Evolutionary conservation across 2,329 filamentous ascomycete species (phyloP), one percentile per base, ranked within the genome.

Genomic region (Penicillium sp.): DNA sequence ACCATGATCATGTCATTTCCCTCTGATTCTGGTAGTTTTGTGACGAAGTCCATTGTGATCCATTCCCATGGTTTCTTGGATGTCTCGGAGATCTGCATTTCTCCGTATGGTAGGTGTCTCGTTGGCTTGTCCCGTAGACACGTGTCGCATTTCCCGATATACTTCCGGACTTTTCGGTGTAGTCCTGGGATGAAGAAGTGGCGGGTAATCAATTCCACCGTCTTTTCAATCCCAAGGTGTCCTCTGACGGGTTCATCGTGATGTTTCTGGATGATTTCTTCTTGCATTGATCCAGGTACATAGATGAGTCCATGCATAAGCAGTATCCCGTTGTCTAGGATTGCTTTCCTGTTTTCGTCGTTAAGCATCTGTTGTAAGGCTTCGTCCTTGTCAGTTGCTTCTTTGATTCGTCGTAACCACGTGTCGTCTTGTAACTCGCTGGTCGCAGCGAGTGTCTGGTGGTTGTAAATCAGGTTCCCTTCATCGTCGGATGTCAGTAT

Each of bases 11-110:
- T 48, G 19, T 51, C 35, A 43, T 52, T 0, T 47, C 7, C 10
- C 3, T 47, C 37, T 44, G 11, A 29, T 21, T 27, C 19, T 24
- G 19, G 26, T 50, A 46, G 13, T 27, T 54, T 54, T 27, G 33
- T 54, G 8, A 51, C 51, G 27, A 53, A 58, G 26, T 56, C 26
- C 13, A 56, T 33, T 24, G 13, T 56, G n/a, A 52, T 56, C 24
- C 33, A 52, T 48, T 56, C 21, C 19, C 26, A 52, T 52, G 26
- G 39, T 49, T 52, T 24, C 33, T 6, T 45, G 39, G 22, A 27
- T 48, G 27, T 26, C 45, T 27, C 33, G 5, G n/a, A n/a, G 2
- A 14, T n/a, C 7, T 35, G 1, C 7, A n/a, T 35, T 35, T n/a
- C 14, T 16, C 33, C 35, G 35, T 57, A 53, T 39, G 14, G 50